Base-by-base conservation (phyloP, 2,329 filamentous ascomycete species). In the Sporothrix pseudoabietina region DNA sequence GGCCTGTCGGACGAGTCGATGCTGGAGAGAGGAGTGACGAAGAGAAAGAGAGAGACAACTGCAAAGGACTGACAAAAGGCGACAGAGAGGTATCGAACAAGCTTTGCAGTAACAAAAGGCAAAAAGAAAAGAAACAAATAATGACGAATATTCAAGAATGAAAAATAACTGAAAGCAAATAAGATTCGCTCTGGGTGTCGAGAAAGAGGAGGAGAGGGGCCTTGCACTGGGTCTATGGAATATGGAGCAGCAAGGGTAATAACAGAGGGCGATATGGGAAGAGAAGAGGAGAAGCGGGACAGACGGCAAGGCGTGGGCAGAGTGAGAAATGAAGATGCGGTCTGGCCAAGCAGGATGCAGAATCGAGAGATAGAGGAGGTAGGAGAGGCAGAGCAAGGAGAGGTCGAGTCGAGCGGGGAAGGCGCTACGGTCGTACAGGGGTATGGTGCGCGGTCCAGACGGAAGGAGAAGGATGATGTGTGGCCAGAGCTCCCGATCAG, bases 231-330 rank as follows among this genome's bases (percentile, higher is more conserved):
- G 9, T 1, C 61, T 72, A 35, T 72, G 32, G 59, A 55, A 35
- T 57, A 49, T 66, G 61, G 71, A 72, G 49, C 19, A 66, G 22
- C 52, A 70, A 16, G 32, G 68, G 47, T 44, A 68, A 65, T 47
- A 69, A 26, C 14, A 72, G 71, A 72, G 52, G 44, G 57, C 12
- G 57, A 9, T 39, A 32, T 57, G 30, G 49, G 39, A 63, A 72
- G 59, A 41, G 52, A 14, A 55, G 52, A 30, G 55, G 49, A 57
- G 68, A 70, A 39, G 39, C 16, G 69, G 69, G 22, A 14, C 19
- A 66, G n/a, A 55, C 35, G 32, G 26, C 70, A 26, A 30, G 61
- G 47, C 19, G 32, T 14, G 19, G 22, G 14, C 14, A 41, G 22
- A 35, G n/a, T 16, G 41, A 55, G 49, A 55, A 39, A 39, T 41